Evolutionary conservation across 2,329 filamentous ascomycete genomes (phyloP).

Genomic region (Fusarium sp.): DNA sequence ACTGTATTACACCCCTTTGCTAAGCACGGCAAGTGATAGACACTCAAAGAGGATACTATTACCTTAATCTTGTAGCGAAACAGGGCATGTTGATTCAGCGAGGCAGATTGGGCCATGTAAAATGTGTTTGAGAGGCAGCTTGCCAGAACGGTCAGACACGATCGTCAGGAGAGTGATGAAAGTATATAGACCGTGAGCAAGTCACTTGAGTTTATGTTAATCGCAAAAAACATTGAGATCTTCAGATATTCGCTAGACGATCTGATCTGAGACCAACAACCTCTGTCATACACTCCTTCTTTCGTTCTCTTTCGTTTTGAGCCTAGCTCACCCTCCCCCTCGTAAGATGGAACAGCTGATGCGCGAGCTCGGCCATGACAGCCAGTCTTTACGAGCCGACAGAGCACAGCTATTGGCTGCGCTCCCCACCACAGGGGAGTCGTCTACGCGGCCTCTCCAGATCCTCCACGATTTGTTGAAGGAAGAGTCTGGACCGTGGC

Average conservation of each 20-base stretch:
- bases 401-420: not conserved
- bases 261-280: not conserved
- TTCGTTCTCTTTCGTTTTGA: not conserved
- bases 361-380: not conserved
- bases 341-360: conserved; percentile 2
- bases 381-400: not conserved
- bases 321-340: not conserved
- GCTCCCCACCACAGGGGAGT: not conserved
- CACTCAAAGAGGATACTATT: not conserved
- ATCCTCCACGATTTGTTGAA: not conserved
- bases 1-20: not conserved
- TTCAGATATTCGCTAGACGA: not conserved
- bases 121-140: not conserved
- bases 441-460: not conserved
- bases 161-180: not conserved
- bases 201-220: not conserved
- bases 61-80: not conserved
- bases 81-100: not conserved
- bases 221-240: not conserved
- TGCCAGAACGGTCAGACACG: not conserved
- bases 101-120: not conserved
- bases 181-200: not conserved
- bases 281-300: not conserved
- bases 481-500: not conserved
- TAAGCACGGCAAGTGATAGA: conserved; percentile 1